Base-by-base conservation (phyloP, 257 asterid genomes). In the Rubia yunnanensis region DNA sequence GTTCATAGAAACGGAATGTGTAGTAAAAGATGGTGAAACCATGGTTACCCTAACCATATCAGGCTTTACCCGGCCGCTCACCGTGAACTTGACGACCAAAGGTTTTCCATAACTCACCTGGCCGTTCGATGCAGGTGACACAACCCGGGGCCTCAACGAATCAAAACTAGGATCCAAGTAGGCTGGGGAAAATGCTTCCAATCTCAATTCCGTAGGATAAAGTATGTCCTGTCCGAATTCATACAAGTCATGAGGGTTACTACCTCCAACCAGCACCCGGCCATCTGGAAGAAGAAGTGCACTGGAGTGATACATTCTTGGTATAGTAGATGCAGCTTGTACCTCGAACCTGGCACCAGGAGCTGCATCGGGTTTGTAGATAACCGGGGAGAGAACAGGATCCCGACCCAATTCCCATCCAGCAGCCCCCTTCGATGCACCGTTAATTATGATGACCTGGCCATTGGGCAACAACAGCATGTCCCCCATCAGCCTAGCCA, bases 1-100 rank as follows among this genome's bases (percentile, higher is more conserved):
- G 46, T 76, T 82, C 86, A 82, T 82, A 6, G 86, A 74, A 32
- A 68, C 75, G 10, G 86, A 69, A 48, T 81, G 86, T 2, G 86
- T 81, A 14, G 56, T 69, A 48, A 78, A 81, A 2, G 82, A 32
- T 1, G 84, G 86, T 30, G 82, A 70, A 4, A 76, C 55, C 82
- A 82, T 72, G 10, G 81, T 75, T 6, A 79, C 83, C 67, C 18
- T 61, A 11, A 82, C 62, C 61, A 34, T 46, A 41, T 64, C 2
- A 0, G 38, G 34, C 0, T 61, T 60, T 20, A 74, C 14, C 22
- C 0, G 32, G 5, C 77, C 70, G 2, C 53, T 10, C 11, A 65
- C 13, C 1, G 53, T 18, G 54, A 81, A 81, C 3, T 26, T 65
- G 15, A 81, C 39, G 1, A 5, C 2, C 0, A 78, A 20, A 0